phyloP scores from a whole-genome alignment of 345 rosid species.

The Carallia brachiata region DNA sequence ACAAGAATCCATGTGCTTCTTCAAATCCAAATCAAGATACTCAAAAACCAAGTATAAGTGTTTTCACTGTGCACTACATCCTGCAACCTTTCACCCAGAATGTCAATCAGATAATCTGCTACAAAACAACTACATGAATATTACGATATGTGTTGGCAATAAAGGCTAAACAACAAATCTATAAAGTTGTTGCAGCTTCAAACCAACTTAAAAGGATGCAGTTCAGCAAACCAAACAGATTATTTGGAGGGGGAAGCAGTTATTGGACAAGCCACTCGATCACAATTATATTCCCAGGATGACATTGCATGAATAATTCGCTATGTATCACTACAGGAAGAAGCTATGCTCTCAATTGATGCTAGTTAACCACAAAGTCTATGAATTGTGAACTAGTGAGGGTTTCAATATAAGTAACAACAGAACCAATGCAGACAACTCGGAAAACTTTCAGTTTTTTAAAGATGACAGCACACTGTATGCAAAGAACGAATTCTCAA shows the following conservation, averaged over 20 bases:
- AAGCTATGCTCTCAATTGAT: conserved; percentile 34
- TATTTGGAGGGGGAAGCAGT: background rate
- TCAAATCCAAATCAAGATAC: conserved; percentile 94
- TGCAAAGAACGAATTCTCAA: no score
- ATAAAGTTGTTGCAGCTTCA: background rate
- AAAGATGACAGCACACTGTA: no score
- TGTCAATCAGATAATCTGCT: background rate
- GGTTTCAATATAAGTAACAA: no score
- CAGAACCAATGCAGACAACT: no score
- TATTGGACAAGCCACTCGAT: no score
- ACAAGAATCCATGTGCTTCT: conserved; percentile 93
- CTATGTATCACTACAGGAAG: conserved; percentile 13
- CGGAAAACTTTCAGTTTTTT: no score
- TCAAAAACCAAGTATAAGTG: conserved; percentile 93
- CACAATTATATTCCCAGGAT: no score
- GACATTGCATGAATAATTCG: no score
- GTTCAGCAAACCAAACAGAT: background rate
- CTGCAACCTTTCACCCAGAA: conserved; percentile 62
- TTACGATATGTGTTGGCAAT: no score
- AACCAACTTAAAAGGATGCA: background rate
- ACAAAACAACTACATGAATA: background rate
- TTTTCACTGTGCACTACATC: conserved; percentile 94
- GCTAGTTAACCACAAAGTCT: background rate
- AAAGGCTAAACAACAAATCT: no score
- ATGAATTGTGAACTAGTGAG: no score